Evolutionary conservation across 1,139 yeast genomes (phyloP).

Genomic region (Candida sp.): DNA sequence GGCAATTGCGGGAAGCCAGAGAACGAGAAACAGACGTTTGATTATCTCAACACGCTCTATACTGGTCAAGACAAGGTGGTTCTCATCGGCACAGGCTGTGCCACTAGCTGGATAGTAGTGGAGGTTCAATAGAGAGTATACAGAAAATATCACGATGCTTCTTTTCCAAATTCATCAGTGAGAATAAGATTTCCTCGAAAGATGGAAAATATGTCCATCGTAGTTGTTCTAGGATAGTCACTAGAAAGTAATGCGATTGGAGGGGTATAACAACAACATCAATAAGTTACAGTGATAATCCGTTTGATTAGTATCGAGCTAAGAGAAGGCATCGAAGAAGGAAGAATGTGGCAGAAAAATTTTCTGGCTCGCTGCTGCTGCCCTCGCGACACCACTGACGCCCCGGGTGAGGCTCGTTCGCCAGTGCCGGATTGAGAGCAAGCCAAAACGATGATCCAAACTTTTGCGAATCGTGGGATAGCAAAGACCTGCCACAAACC

Average conservation of each 20-base stretch:
- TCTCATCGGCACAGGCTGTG: conserved; percentile 46
- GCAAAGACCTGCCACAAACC: no score
- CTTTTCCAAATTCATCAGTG: conserved; percentile 79
- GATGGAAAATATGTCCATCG: conserved; percentile 86
- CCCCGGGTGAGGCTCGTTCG: no score
- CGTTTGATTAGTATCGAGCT: background rate
- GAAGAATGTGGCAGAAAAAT: conserved; percentile 1
- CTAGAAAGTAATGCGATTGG: conserved; percentile 37
- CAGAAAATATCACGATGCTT: conserved; percentile 67
- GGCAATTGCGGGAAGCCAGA: conserved; percentile 80
- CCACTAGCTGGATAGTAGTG: conserved; percentile 45
- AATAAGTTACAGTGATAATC: conserved; percentile 9
- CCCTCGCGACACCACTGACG: background rate
- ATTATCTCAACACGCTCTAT: conserved; percentile 42
- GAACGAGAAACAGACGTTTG: conserved; percentile 28
- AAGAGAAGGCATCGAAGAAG: conserved; percentile 2
- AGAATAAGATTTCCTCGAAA: conserved; percentile 49
- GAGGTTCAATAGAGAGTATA: conserved; percentile 1
- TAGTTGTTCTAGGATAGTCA: conserved; percentile 62
- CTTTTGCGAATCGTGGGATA: background rate
- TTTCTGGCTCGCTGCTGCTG: conserved; percentile 5
- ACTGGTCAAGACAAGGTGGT: conserved; percentile 22
- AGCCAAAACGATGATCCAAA: background rate
- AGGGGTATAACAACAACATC: background rate
- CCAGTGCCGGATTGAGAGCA: background rate